Evolutionary conservation across 306 rosid species (phyloP).

Genomic region (Citrullus colocynthis): DNA sequence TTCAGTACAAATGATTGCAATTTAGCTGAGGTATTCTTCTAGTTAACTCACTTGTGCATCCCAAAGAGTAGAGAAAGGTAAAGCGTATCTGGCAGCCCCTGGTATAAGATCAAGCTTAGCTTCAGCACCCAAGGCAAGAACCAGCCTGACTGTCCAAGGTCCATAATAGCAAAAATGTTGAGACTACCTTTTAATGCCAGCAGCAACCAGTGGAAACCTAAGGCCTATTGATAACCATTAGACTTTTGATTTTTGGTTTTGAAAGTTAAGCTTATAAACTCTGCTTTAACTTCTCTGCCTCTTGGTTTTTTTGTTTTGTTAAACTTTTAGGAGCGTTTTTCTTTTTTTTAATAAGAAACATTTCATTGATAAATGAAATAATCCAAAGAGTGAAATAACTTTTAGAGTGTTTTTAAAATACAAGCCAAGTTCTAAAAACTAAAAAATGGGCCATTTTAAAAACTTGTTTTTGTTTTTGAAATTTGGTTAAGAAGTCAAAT

Average conservation of each 20-base stretch:
- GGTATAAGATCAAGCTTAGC: conserved; percentile 75
- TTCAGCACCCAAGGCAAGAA: conserved; percentile 98
- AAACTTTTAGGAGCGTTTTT: no score
- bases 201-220: neutral
- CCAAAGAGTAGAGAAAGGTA: conserved; percentile 80
- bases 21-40: neutral
- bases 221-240: neutral
- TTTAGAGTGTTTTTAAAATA: neutral
- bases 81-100: conserved; percentile 65
- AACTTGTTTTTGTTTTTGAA: neutral
- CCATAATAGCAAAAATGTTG: conserved; percentile 11
- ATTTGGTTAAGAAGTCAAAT: neutral
- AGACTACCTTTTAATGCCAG: neutral
- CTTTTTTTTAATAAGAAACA: no score
- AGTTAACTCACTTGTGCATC: conserved; percentile 65
- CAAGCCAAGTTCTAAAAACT: neutral
- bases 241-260: neutral
- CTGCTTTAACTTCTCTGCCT: neutral
- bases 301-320: neutral
- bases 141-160: conserved; percentile 87
- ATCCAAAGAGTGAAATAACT: no score
- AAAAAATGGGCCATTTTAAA: neutral
- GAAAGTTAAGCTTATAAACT: neutral
- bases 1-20: neutral
- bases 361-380: no score